Conservation (phyloP, 306 rosid species). For the Cucumis melo region DNA sequence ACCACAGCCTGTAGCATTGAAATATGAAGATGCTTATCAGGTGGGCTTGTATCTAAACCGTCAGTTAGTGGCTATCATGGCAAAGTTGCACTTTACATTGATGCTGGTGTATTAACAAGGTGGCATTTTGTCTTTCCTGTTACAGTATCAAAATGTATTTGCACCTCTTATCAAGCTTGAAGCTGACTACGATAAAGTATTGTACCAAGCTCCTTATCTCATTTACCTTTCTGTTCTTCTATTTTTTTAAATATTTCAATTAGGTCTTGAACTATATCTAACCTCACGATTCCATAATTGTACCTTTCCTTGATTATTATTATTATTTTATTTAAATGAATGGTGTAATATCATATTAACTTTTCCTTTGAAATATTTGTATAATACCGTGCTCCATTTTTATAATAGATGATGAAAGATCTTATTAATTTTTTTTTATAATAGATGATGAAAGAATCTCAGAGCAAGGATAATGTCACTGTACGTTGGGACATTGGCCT, state of each 20-base stretch:
- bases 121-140: constrained; percentile 13
- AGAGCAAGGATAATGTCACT: constrained; percentile 92
- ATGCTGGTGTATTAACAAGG: constrained; percentile 12
- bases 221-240: not conserved
- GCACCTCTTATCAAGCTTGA: constrained; percentile 99
- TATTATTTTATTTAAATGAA: not conserved
- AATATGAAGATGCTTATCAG: constrained; percentile 99
- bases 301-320: not conserved
- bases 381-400: constrained; percentile 15
- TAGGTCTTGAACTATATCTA: not conserved
- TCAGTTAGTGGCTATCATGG: not conserved
- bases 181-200: constrained; percentile 98
- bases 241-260: not conserved
- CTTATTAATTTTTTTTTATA: constrained; percentile 12
- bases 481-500: constrained; percentile 98
- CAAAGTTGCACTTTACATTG: not conserved
- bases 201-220: not conserved
- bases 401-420: constrained; percentile 87
- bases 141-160: constrained; percentile 98
- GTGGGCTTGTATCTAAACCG: constrained; percentile 18
- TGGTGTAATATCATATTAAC: not conserved
- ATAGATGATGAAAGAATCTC: constrained; percentile 99
- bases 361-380: constrained; percentile 11
- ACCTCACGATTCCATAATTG: not conserved
- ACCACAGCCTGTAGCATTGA: constrained; percentile 87